These are phyloP conservation scores for Nigrograna mackinnonii DNA, from an alignment of 2,329 filamentous ascomycete genomes.

Conservation along the genomic window DNA sequence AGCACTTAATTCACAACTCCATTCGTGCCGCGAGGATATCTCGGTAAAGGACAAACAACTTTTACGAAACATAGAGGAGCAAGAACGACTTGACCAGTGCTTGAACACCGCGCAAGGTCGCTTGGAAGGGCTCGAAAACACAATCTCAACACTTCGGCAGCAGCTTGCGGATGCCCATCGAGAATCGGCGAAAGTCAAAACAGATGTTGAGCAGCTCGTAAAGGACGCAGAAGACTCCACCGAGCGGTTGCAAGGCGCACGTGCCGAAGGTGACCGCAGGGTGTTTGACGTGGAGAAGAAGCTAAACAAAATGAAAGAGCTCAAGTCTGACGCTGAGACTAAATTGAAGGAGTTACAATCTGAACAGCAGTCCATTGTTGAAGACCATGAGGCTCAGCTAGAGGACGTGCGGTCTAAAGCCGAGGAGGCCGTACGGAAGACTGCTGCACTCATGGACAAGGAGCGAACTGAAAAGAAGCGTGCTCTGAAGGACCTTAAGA, in stretches of 20 bases:
- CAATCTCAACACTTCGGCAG: slow-evolving; percentile 29
- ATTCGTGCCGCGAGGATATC: slow-evolving; percentile 18
- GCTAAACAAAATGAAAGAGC: slow-evolving; percentile 30
- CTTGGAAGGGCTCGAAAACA: slow-evolving; percentile 31
- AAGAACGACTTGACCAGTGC: slow-evolving; percentile 26
- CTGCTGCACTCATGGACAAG: slow-evolving; percentile 32
- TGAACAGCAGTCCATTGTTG: slow-evolving; percentile 27
- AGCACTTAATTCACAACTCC: slow-evolving; percentile 23
- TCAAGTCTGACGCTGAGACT: slow-evolving; percentile 25
- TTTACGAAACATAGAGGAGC: slow-evolving; percentile 22
- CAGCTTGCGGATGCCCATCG: slow-evolving; percentile 36
- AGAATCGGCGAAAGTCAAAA: slow-evolving; percentile 22
- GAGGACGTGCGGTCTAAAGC: slow-evolving; percentile 36
- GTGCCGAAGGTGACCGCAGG: slow-evolving; percentile 28
- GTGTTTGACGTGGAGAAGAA: slow-evolving; percentile 32
- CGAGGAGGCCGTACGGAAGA: slow-evolving; percentile 39
- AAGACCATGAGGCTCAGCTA: slow-evolving; percentile 28
- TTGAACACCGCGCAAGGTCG: slow-evolving; percentile 29
- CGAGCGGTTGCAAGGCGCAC: slow-evolving; percentile 27
- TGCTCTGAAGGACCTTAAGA: slow-evolving; percentile 28
- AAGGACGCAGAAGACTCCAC: slow-evolving; percentile 26
- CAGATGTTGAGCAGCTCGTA: slow-evolving; percentile 28
- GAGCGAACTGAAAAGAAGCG: slow-evolving; percentile 36
- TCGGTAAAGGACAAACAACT: slow-evolving; percentile 28
- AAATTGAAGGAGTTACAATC: slow-evolving; percentile 27